Base-by-base conservation (phyloP, 2,329 filamentous ascomycete genomes). In the Shiraia bambusicola region DNA sequence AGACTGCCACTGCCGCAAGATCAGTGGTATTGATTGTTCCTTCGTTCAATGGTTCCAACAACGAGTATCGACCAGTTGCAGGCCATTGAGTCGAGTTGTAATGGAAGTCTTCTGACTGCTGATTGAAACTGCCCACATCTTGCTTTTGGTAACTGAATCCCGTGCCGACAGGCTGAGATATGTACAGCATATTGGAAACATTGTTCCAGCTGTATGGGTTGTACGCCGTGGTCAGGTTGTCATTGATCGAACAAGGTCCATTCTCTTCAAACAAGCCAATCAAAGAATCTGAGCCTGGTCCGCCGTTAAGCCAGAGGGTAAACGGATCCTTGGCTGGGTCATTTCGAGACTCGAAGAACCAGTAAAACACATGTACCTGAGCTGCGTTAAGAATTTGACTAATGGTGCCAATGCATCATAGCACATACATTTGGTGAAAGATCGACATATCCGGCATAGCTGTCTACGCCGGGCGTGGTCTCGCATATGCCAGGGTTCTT, bases 121-220 rank as follows among this genome's bases (percentile, higher is more conserved):
- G 70, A 14, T 75, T 54, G 30, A 57, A 45, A 37, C 49, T 54
- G 12, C 53, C 53, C 13, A 51, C 50, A 12, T 36, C 50, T 28
- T 54, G 40, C 29, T 52, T 40, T 27, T 56, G 49, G 22, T 56
- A 80, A 6, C 74, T 78, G 58, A 80, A 79, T 2, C 79, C 80
- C 19, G 76, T 74, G 25, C 78, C 78, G n/a, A 79, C 69, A 8
- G 81, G 81, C 62, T 84, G 80, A 39, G 78, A 79, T 37, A 84
- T 69, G 64, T 82, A 84, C 8, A 84, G 67, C 63, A 84, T 68
- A 57, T 82, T 83, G 26, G 75, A 78, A 17, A 75, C 74, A 45
- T 81, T 76, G 52, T 75, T 81, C 78, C 79, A 84, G 7, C 75
- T 75, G 65, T 81, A 77, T 4, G 78, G 78, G 56, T 84, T 84